A percentile compares a stretch with the other conserved stretches of the same genome.
Conservation (phyloP, 148 eudicot genomes). For the Simmondsia chinensis region DNA sequence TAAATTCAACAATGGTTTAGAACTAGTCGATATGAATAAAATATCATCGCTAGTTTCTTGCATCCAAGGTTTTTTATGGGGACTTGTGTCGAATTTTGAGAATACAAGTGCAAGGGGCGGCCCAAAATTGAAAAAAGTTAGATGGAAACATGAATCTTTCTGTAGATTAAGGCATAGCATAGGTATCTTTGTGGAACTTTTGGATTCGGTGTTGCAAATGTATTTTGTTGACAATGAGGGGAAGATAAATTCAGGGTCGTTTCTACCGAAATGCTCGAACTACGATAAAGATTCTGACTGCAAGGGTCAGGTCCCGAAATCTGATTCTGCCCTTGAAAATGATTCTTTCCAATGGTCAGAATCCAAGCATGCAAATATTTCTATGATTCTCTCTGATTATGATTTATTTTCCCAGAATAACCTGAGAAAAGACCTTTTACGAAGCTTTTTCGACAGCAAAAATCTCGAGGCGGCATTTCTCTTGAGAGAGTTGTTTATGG, state of each 20-base stretch:
- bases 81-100: slow-evolving; percentile 50
- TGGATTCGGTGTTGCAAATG: slow-evolving; percentile 18
- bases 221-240: slow-evolving; percentile 43
- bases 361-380: slow-evolving; percentile 14
- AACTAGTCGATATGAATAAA: slow-evolving; percentile 24
- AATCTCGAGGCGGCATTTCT: slow-evolving; percentile 62
- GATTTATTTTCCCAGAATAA: slow-evolving; percentile 20
- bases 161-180: slow-evolving; percentile 30
- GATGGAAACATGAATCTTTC: slow-evolving; percentile 26
- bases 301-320: slow-evolving; percentile 11
- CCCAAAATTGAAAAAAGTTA: slow-evolving; percentile 21
- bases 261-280: slow-evolving; percentile 8
- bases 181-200: slow-evolving; percentile 26
- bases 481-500: slow-evolving; percentile 57
- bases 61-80: slow-evolving; percentile 62
- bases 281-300: slow-evolving; percentile 9
- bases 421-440: slow-evolving; percentile 32
- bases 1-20: slow-evolving; percentile 6
- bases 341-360: slow-evolving; percentile 7
- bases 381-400: slow-evolving; percentile 24
- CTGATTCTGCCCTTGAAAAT: slow-evolving; percentile 11
- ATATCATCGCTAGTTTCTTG: slow-evolving; percentile 46
- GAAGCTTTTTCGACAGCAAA: slow-evolving; percentile 44
- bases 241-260: too few relatives aligned
- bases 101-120: slow-evolving; percentile 16